Base-by-base conservation (phyloP, 768 basidiomycete genomes). In the Pulveroboletus sp. region DNA sequence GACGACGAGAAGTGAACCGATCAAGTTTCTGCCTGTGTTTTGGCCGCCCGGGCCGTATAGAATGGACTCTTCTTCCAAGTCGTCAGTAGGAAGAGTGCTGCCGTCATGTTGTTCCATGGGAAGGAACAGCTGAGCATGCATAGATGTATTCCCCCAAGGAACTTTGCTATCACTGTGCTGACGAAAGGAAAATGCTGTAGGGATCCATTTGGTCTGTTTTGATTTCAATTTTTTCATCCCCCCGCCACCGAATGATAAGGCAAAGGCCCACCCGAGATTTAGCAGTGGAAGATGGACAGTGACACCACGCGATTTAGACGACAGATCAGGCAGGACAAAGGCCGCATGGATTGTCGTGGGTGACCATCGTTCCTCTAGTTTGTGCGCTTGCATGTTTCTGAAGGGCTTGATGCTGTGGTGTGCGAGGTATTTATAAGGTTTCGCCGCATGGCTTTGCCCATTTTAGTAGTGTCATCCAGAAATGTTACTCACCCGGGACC, bases 281-380 rank as follows among this genome's bases (percentile, higher is more conserved):
- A 19, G 37, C 12, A 61, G 10, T 0, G 58, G 61, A 23, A 61
- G 45, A 3, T 45, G 13, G 23, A 62, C 13, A 21, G 48, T 31
- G 24, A 47, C 32, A 16, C 1, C 5, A 19, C 13, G 29, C 4
- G 35, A 27, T 11, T 0, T 31, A 17, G 44, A 4, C 12, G 45
- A 38, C 8, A 35, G 31, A 13, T n/a, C n/a, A 25, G 2, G 2
- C 6, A 59, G 9, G 16, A 13, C 2, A 33, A 50, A 62, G 21
- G 35, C 16, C 3, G 45, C 40, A 17, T 57, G 37, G 6, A 63
- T 38, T 6, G 44, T 39, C 3, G 57, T 51, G 4, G 45, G 40
- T 12, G 51, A 43, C 61, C 60, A 53, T 31, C 27, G 49, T 24
- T 61, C 60, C 24, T 56, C 54, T 3, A 59, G 31, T 33, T 23